These are phyloP conservation scores for Colletotrichum cuscutae DNA, from an alignment of 2,329 filamentous ascomycete genomes.

Conservation along the genomic window DNA sequence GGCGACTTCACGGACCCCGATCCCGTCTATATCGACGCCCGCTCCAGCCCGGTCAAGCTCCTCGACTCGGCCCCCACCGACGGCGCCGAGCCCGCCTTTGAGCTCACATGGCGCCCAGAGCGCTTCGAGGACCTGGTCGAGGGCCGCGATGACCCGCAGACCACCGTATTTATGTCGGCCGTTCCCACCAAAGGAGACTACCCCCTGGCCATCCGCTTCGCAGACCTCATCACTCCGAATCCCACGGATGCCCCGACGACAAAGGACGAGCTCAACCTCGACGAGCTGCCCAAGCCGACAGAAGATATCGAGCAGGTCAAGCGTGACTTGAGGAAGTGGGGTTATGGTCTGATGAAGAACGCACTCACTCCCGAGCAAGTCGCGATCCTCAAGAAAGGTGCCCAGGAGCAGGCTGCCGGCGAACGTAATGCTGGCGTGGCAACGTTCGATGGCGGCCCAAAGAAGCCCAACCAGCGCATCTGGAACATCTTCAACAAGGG, in stretches of 20 bases:
- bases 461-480: constrained; percentile 4
- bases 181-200: neutral
- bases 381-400: constrained; percentile 5
- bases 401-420: constrained; percentile 13
- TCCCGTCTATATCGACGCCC: neutral
- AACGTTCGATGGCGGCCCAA: neutral
- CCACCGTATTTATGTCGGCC: neutral
- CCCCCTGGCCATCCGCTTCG: neutral
- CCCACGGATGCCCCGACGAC: neutral
- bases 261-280: neutral
- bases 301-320: constrained; percentile 22
- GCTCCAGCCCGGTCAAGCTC: constrained; percentile 1
- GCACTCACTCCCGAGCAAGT: constrained; percentile 8
- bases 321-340: constrained; percentile 14
- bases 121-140: neutral
- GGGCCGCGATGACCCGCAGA: neutral
- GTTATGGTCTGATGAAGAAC: constrained; percentile 26
- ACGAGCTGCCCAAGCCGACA: constrained; percentile 1
- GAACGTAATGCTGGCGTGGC: constrained; percentile 9
- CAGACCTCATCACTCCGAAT: constrained; percentile 1
- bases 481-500: constrained; percentile 25
- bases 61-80: neutral
- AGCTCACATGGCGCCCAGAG: neutral
- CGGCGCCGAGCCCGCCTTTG: neutral
- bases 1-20: neutral